Evolutionary conservation across 257 asterid genomes (phyloP).

Genomic region (Solanum clarkiae): DNA sequence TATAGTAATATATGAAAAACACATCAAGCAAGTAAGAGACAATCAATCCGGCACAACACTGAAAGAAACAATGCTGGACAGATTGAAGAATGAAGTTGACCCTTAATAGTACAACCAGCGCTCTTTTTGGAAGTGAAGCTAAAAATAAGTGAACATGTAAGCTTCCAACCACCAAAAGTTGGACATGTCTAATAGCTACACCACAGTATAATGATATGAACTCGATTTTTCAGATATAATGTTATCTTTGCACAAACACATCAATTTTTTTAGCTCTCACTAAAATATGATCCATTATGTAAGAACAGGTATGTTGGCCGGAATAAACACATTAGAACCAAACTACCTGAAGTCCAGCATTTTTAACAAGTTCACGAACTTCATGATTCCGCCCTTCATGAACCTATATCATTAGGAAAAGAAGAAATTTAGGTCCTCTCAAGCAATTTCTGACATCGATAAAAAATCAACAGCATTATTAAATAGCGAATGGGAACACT

Average conservation of each 20-base stretch:
- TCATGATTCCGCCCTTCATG: slow-evolving; percentile 98
- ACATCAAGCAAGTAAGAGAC: background rate
- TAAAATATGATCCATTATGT: background rate
- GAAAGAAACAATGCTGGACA: background rate
- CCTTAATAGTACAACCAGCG: background rate
- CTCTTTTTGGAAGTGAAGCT: background rate
- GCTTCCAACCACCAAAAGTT: background rate
- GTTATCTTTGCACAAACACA: background rate
- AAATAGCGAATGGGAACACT: background rate
- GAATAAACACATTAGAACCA: background rate
- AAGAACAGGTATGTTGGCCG: background rate
- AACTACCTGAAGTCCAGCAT: slow-evolving; percentile 95
- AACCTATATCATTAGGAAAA: slow-evolving; percentile 37
- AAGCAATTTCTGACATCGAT: background rate
- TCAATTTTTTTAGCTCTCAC: background rate
- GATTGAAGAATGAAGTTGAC: background rate
- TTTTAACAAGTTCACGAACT: slow-evolving; percentile 95
- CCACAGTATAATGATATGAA: background rate
- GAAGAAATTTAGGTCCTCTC: background rate
- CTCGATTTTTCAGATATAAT: background rate
- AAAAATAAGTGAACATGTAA: background rate
- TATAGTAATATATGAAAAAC: background rate
- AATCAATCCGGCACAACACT: background rate
- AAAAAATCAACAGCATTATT: background rate
- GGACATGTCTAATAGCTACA: background rate